These are phyloP conservation scores for Diospyros kaki DNA, from an alignment of 148 eudicot species.

Conservation along the genomic window DNA sequence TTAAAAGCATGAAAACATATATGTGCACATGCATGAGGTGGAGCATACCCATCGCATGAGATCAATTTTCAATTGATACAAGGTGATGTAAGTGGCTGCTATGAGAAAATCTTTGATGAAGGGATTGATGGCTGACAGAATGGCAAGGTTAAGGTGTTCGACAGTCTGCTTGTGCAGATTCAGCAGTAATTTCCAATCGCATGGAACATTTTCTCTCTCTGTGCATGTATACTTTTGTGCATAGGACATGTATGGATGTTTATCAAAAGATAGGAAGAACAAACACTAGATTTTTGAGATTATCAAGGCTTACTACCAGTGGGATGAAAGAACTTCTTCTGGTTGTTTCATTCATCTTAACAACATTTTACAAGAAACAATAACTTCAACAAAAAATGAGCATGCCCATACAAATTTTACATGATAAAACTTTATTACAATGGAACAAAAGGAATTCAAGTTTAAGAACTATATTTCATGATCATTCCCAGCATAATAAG, in stretches of 20 bases:
- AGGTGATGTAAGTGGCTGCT: slow-evolving; percentile 91
- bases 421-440: no score
- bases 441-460: no score
- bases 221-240: not conserved
- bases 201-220: slow-evolving; percentile 41
- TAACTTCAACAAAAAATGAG: no score
- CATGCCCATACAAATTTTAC: no score
- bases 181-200: slow-evolving; percentile 73
- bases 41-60: slow-evolving; percentile 79
- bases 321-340: no score
- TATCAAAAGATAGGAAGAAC: not conserved
- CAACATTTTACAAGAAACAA: no score
- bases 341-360: no score
- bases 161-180: slow-evolving; percentile 80
- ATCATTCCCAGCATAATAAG: no score
- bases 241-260: not conserved
- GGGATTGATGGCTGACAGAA: slow-evolving; percentile 81
- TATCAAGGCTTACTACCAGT: no score
- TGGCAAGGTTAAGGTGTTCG: slow-evolving; percentile 76
- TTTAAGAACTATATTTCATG: no score
- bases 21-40: not conserved
- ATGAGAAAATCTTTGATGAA: slow-evolving; percentile 83
- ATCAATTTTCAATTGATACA: slow-evolving; percentile 84
- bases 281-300: no score
- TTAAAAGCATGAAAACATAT: not conserved